A percentile compares a stretch with the other conserved stretches of the same genome.
Conservation (phyloP, 2,329 filamentous ascomycete species). For the Paramyrothecium roridum region DNA sequence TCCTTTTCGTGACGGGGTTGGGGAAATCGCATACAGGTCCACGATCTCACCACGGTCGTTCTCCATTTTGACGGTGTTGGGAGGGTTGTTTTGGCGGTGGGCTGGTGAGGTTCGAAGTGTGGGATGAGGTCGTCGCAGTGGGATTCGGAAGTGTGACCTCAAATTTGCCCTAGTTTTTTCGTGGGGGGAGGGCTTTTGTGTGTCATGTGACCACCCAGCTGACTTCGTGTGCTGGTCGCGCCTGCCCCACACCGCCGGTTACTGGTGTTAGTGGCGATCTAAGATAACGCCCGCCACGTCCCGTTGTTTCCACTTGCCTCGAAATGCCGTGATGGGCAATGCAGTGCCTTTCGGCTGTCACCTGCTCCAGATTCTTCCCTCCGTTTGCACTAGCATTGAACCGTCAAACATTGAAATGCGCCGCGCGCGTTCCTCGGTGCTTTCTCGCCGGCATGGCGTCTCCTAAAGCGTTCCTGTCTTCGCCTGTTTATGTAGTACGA, state of each 20-base stretch:
- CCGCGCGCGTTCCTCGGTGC: constrained; percentile 37
- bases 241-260: background rate
- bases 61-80: constrained; percentile 74
- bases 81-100: constrained; percentile 21
- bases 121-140: constrained; percentile 25
- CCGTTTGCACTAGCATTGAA: constrained; percentile 4
- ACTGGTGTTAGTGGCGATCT: background rate
- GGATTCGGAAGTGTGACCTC: constrained; percentile 21
- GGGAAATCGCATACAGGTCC: constrained; percentile 73
- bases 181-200: constrained; percentile 33
- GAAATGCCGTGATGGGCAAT: background rate
- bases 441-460: constrained; percentile 26
- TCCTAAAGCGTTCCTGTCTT: constrained; percentile 26
- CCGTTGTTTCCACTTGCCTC: too few species aligned
- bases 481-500: constrained; percentile 25
- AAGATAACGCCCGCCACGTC: too few species aligned
- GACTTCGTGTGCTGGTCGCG: constrained; percentile 29
- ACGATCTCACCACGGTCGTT: constrained; percentile 99
- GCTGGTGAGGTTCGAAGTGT: constrained; percentile 23
- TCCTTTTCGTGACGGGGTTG: constrained; percentile 10
- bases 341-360: background rate
- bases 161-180: constrained; percentile 34
- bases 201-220: constrained; percentile 31
- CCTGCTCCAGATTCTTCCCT: background rate
- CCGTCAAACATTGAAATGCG: constrained; percentile 35